Evolutionary conservation across 306 rosid genomes (phyloP), one percentile per base, ranked within the genome.

Genomic region (Sindora glabra): DNA sequence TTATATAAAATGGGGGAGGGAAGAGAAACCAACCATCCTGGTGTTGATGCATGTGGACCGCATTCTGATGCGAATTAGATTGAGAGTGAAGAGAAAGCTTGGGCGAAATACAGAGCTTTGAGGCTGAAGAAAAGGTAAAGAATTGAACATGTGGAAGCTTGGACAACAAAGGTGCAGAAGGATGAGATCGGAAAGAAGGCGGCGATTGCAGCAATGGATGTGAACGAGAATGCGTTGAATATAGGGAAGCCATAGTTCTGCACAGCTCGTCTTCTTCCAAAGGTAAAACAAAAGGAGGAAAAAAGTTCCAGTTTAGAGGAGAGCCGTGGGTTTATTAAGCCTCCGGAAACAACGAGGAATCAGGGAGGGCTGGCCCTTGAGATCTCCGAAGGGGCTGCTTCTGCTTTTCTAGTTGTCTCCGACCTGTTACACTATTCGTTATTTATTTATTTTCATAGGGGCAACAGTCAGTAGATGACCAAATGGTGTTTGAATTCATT

Each of bases 371-470:
- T 24, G 75, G 26, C 95, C 82, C 64, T 89, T 83, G 89, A 79
- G 86, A 86, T 83, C 95, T 83, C 87, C 95, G 89, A 86, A 86
- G 58, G 80, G 88, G 19, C n/a, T n/a, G n/a, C n/a, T n/a, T n/a
- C n/a, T n/a, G n/a, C n/a, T n/a, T n/a, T n/a, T n/a, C n/a, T n/a
- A n/a, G n/a, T n/a, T n/a, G n/a, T n/a, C n/a, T n/a, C n/a, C n/a
- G n/a, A n/a, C n/a, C n/a, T n/a, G n/a, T n/a, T n/a, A n/a, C n/a
- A n/a, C n/a, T n/a, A n/a, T n/a, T n/a, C n/a, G n/a, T n/a, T n/a
- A n/a, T n/a, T n/a, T n/a, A n/a, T n/a, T n/a, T n/a, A n/a, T n/a
- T n/a, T n/a, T n/a, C n/a, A n/a, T n/a, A n/a, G n/a, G n/a, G n/a
- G n/a, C n/a, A n/a, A n/a, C n/a, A n/a, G n/a, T n/a, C n/a, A 10